Evolutionary conservation across 495 filamentous ascomycete species (phyloP), one percentile per base, ranked within the genome.

Genomic region (Podospora pseudopauciseta): DNA sequence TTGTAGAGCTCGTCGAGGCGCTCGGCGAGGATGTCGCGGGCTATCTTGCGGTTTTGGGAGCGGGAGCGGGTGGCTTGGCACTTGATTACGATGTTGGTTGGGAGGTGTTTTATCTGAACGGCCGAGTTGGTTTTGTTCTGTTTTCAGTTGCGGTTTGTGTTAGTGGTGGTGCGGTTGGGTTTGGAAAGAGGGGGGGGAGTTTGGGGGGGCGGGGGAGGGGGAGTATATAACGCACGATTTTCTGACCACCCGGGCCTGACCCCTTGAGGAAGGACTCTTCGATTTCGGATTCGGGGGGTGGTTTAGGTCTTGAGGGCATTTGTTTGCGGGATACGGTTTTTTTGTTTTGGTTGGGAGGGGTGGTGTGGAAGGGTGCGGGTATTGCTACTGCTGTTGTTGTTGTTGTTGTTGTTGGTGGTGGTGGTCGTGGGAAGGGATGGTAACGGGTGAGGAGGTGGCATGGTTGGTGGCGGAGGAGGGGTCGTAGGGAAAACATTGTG

Each of bases 41-140:
- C 95, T 55, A 92, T 89, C 81, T 91, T 94, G 65, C 93, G 89
- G 77, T 99, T 99, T 79, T 97, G 93, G 28, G 84, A 83, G 44
- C 92, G 88, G 0, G 91, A 95, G 20, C 95, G 89, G 4, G 96
- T 97, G 5, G 88, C 92, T 79, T 99, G 95, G 55, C 85, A 93
- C 78, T 99, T 99, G 13, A 98, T 82, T 26, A 97, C 93, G 30
- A 97, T 80, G 61, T 94, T 94, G 9, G 93, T 94, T 16, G 94
- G 92, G 23, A 91, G 79, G 80, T 99, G 95, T 66, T 88, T 94
- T 28, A 99, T 84, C 75, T 99, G 96, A 54, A 98, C 95, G 60
- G 95, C 95, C 9, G 92, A 97, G 70, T 88, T 89, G 26, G 95
- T 98, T 89, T 99, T 99, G 81, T 99, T 99, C 91, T 94, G 65